Evolutionary conservation across 139 green algal species (phyloP), one percentile per base, ranked within the genome.

Genomic region (Auxenochlorella protothecoides): DNA sequence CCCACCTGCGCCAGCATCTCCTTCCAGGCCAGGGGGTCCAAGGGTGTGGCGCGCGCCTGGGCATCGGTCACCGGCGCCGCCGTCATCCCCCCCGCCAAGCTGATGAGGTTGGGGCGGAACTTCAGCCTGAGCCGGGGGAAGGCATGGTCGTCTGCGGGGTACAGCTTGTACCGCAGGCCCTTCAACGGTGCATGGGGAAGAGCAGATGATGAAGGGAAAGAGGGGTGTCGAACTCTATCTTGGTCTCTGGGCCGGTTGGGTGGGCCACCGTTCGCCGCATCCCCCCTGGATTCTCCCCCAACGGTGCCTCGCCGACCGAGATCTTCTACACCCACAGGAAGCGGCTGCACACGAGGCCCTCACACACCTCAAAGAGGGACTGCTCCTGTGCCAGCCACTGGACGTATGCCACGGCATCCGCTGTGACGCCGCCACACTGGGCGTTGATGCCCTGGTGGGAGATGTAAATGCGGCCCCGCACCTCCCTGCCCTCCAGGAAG

Each of bases 401-500:
- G 3, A 85, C 85, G 73, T 97, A 98, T 3, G 61, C 78, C 16
- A 86, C 71, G 0, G 88, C 83, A 65, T 96, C 83, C 3, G 75
- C 75, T 9, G 55, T 68, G 2, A 68, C 65, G 3, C 92, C 93
- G 6, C 87, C 90, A 70, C 81, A 92, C 79, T 99, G 95, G 4
- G 89, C 92, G 76, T 99, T 99, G 74, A 99, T 90, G 66, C 94
- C 94, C 74, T 98, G 95, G 27, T 83, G 68, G 53, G 83, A 92
- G 65, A 99, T 87, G 85, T 98, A 99, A 67, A 99, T 97, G 55
- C 95, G 86, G 59, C 95, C 95, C 3, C 79, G 75, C 0, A 97
- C 73, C 52, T 94, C 89, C 65, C 71, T 68, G 13, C 77, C 74
- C 14, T 74, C 3, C 7, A 92, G 44, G 71, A 83, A 90, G 11